Percentiles rank a stretch among this genome's conserved stretches.
phyloP scores from a whole-genome alignment of 305 asterid species.

The Rubia peregrina region DNA sequence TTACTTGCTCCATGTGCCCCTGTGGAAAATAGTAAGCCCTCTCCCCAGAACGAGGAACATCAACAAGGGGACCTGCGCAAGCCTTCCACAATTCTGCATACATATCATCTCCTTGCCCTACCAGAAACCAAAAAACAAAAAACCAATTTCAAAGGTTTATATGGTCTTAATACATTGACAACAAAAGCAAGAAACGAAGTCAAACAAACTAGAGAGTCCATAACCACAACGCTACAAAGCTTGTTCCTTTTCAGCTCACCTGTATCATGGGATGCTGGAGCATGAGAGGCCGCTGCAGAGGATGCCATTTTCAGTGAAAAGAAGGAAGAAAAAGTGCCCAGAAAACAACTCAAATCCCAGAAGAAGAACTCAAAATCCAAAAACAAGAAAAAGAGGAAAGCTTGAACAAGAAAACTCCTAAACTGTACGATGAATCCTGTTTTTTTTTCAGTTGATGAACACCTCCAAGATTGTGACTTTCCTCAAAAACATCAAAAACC shows the following conservation, averaged over 20 bases:
- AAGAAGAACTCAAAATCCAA: background rate
- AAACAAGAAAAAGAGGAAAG: constrained; percentile 15
- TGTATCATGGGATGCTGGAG: constrained; percentile 21
- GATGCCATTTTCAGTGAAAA: constrained; percentile 32
- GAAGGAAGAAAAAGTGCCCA: constrained; percentile 21
- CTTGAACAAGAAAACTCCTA: constrained; percentile 27
- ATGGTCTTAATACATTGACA: background rate
- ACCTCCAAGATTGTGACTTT: background rate
- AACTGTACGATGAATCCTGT: constrained; percentile 26
- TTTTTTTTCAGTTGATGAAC: background rate
- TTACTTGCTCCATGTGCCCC: constrained; percentile 86
- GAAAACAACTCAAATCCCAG: background rate
- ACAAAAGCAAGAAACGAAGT: background rate
- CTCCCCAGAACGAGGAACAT: constrained; percentile 51
- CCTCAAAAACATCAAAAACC: background rate
- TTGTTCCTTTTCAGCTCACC: constrained; percentile 26
- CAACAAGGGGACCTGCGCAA: constrained; percentile 83
- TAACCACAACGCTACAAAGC: background rate
- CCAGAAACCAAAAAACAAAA: constrained; percentile 8
- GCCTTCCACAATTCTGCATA: constrained; percentile 73
- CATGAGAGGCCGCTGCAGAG: constrained; percentile 21
- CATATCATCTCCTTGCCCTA: constrained; percentile 45
- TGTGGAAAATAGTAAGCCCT: constrained; percentile 80
- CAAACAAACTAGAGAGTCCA: background rate
- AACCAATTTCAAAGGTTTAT: background rate